A percentile compares a stretch with the other conserved stretches of the same genome.
Conservation (phyloP, 2,329 filamentous ascomycete genomes). For the Verticillium longisporum region DNA sequence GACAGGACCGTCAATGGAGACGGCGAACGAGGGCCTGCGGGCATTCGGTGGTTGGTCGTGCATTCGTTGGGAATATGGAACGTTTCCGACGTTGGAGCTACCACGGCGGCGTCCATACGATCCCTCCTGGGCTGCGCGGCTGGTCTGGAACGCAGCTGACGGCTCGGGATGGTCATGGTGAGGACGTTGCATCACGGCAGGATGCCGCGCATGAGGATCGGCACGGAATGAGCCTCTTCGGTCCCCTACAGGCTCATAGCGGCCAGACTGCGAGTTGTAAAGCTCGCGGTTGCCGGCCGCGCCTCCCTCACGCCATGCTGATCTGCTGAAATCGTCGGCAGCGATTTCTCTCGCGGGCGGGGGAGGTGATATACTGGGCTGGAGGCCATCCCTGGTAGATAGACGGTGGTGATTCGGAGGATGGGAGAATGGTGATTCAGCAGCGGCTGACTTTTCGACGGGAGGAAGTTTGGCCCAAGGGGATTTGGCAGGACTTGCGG, state of each 20-base stretch:
- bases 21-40: conserved; percentile 42
- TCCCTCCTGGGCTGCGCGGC: conserved; percentile 58
- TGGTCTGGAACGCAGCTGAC: conserved; percentile 79
- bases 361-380: conserved; percentile 46
- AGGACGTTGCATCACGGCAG: conserved; percentile 72
- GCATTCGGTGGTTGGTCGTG: conserved; percentile 13
- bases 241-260: conserved; percentile 83
- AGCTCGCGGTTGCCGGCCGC: conserved; percentile 63
- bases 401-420: conserved; percentile 8
- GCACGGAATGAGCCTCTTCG: conserved; percentile 64
- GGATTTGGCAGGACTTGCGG: conserved; percentile 70
- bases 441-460: conserved; percentile 64
- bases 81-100: conserved; percentile 66
- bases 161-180: conserved; percentile 68
- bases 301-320: conserved; percentile 69
- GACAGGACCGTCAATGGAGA: conserved; percentile 41
- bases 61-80: neutral
- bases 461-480: conserved; percentile 87
- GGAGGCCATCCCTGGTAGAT: conserved; percentile 20
- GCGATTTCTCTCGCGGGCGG: conserved; percentile 72
- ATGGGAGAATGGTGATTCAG: conserved; percentile 43
- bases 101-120: conserved; percentile 70
- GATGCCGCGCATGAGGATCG: conserved; percentile 62
- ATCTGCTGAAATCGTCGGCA: conserved; percentile 85
- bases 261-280: conserved; percentile 91